Percentiles rank a stretch among this genome's conserved stretches.
Conservation (phyloP, 768 basidiomycete species). For the Termitomyces heimii region DNA sequence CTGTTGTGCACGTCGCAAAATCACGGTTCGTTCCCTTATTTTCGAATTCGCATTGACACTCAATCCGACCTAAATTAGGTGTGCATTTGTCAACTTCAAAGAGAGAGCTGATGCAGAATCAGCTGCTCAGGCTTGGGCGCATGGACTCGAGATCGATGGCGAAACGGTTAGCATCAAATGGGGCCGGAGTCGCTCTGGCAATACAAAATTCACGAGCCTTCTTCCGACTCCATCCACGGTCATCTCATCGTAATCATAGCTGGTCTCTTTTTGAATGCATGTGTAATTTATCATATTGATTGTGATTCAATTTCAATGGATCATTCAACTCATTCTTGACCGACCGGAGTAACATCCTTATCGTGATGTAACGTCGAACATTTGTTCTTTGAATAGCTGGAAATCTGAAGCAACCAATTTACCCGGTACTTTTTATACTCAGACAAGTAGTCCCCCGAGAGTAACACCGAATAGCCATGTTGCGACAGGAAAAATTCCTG, state of each 20-base stretch:
- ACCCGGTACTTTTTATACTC: not conserved
- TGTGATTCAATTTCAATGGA: not conserved
- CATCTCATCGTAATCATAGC: constrained; percentile 7
- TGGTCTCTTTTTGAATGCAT: not conserved
- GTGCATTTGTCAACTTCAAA: constrained; percentile 94
- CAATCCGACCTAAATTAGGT: constrained; percentile 37
- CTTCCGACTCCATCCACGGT: constrained; percentile 15
- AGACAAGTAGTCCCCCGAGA: constrained; percentile 34
- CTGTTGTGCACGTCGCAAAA: constrained; percentile 81
- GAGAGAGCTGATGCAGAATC: constrained; percentile 77
- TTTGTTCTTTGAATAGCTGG: too few relatives aligned
- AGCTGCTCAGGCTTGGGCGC: constrained; percentile 87
- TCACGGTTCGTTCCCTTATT: constrained; percentile 44
- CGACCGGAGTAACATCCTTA: not conserved
- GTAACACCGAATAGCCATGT: constrained; percentile 37
- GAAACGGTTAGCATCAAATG: constrained; percentile 74
- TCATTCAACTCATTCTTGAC: not conserved
- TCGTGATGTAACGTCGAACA: not conserved
- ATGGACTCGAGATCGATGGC: constrained; percentile 82
- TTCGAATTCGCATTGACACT: not conserved
- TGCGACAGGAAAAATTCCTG: constrained; percentile 23
- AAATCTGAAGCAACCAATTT: not conserved
- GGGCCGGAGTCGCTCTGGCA: constrained; percentile 66
- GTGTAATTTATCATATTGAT: not conserved
- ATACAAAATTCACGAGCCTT: constrained; percentile 25